These are phyloP conservation scores for Coprinellus aureogranulatus DNA, from an alignment of 768 basidiomycete genomes.

Conservation along the genomic window DNA sequence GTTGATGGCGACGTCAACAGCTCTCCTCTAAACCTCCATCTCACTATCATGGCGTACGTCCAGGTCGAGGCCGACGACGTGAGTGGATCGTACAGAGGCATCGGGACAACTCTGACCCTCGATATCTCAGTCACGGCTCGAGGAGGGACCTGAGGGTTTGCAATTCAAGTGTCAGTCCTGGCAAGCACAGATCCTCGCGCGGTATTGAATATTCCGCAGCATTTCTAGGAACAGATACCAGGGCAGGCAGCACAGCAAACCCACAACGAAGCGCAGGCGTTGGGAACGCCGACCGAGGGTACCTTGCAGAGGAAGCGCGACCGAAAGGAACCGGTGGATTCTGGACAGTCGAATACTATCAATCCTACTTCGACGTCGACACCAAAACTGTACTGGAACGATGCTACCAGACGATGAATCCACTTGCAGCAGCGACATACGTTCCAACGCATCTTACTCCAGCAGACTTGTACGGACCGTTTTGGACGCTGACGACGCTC, in stretches of 20 bases:
- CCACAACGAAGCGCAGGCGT: slow-evolving; percentile 54
- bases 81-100: slow-evolving; percentile 17
- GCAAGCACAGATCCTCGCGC: not conserved
- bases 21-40: not conserved
- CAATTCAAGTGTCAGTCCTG: slow-evolving; percentile 62
- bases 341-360: slow-evolving; percentile 85
- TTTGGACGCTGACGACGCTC: slow-evolving; percentile 96
- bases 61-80: slow-evolving; percentile 72
- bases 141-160: slow-evolving; percentile 67
- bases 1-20: not conserved
- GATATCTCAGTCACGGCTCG: slow-evolving; percentile 41
- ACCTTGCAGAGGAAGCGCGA: slow-evolving; percentile 52
- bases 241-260: slow-evolving; percentile 24
- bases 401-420: slow-evolving; percentile 77
- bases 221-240: slow-evolving; percentile 50
- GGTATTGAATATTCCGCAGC: slow-evolving; percentile 32
- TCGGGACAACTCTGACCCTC: not conserved
- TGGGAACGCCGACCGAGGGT: slow-evolving; percentile 45
- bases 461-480: slow-evolving; percentile 84
- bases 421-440: slow-evolving; percentile 58
- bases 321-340: slow-evolving; percentile 53
- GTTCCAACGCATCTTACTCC: slow-evolving; percentile 63
- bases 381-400: slow-evolving; percentile 73
- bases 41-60: slow-evolving; percentile 61
- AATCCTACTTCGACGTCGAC: slow-evolving; percentile 86